Evolutionary conservation across 768 basidiomycete genomes (phyloP).

Genomic region (Holtermannia corniformis): DNA sequence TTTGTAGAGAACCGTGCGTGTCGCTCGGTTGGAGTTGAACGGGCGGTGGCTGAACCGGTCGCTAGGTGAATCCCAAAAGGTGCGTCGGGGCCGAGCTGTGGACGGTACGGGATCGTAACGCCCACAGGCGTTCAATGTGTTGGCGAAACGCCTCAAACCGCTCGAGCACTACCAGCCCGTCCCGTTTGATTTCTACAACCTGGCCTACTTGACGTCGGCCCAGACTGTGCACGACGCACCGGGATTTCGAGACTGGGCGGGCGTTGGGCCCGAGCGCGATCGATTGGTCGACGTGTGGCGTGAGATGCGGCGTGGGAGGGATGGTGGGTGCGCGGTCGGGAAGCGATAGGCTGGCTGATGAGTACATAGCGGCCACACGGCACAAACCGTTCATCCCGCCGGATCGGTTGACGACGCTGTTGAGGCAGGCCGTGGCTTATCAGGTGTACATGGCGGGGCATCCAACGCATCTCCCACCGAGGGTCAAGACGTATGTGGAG

Average conservation of each 20-base stretch:
- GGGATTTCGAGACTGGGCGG: constrained; percentile 35
- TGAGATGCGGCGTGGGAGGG: constrained; percentile 12
- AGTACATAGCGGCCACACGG: background rate
- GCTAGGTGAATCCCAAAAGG: constrained; percentile 9
- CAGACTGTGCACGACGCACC: constrained; percentile 37
- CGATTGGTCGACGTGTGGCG: constrained; percentile 29
- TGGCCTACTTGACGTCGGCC: constrained; percentile 39
- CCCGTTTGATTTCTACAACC: constrained; percentile 38
- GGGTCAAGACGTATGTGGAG: background rate
- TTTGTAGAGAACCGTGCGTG: constrained; percentile 35
- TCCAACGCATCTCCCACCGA: background rate
- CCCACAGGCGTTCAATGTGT: constrained; percentile 35
- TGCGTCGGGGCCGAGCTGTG: constrained; percentile 2
- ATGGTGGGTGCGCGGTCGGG: constrained; percentile 6
- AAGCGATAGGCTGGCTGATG: background rate
- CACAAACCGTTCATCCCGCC: constrained; percentile 11
- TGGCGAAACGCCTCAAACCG: constrained; percentile 38
- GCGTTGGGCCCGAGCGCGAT: constrained; percentile 32
- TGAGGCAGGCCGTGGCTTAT: constrained; percentile 37
- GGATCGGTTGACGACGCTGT: constrained; percentile 18
- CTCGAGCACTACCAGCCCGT: constrained; percentile 41
- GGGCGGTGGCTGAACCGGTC: background rate
- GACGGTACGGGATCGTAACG: background rate
- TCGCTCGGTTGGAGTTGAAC: background rate
- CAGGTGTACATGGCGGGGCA: constrained; percentile 19